These are phyloP conservation scores for Paraconiothyrium sp. DNA, from an alignment of 2,329 filamentous ascomycete species.

Conservation along the genomic window DNA sequence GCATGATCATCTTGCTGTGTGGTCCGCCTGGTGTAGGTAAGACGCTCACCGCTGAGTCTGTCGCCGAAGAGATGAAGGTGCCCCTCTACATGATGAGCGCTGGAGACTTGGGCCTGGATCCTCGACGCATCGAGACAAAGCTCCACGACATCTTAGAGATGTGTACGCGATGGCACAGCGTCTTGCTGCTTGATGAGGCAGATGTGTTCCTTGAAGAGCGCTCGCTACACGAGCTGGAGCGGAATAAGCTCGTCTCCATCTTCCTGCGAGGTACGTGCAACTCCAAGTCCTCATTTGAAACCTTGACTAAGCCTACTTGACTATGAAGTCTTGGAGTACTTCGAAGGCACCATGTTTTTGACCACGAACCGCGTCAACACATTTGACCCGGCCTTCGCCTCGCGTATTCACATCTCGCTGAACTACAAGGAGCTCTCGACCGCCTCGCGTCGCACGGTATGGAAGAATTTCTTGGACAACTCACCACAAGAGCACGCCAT, in stretches of 20 bases:
- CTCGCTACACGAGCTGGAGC: slow-evolving; percentile 37
- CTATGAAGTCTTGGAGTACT: slow-evolving; percentile 8
- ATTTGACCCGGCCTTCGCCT: slow-evolving; percentile 59
- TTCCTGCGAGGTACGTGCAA: slow-evolving; percentile 42
- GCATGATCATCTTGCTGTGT: slow-evolving; percentile 61
- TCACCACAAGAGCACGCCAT: slow-evolving; percentile 41
- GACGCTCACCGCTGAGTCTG: slow-evolving; percentile 53
- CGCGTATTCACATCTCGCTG: slow-evolving; percentile 57
- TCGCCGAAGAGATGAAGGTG: slow-evolving; percentile 60
- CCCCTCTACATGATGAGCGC: slow-evolving; percentile 62
- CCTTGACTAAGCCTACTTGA: neutral
- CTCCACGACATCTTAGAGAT: slow-evolving; percentile 60
- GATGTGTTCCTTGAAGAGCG: slow-evolving; percentile 47
- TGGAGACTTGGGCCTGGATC: slow-evolving; percentile 60
- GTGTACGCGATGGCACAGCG: slow-evolving; percentile 59
- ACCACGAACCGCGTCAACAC: slow-evolving; percentile 55
- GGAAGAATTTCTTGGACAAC: slow-evolving; percentile 56
- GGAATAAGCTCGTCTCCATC: slow-evolving; percentile 41
- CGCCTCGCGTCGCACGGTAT: slow-evolving; percentile 52
- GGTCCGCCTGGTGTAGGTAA: slow-evolving; percentile 65
- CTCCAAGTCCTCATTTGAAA: neutral
- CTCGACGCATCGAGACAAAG: slow-evolving; percentile 53
- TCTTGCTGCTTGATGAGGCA: slow-evolving; percentile 62
- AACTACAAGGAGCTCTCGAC: slow-evolving; percentile 55
- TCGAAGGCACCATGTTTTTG: slow-evolving; percentile 39